Conservation (phyloP, 768 basidiomycete genomes). For the Mycena metata region DNA sequence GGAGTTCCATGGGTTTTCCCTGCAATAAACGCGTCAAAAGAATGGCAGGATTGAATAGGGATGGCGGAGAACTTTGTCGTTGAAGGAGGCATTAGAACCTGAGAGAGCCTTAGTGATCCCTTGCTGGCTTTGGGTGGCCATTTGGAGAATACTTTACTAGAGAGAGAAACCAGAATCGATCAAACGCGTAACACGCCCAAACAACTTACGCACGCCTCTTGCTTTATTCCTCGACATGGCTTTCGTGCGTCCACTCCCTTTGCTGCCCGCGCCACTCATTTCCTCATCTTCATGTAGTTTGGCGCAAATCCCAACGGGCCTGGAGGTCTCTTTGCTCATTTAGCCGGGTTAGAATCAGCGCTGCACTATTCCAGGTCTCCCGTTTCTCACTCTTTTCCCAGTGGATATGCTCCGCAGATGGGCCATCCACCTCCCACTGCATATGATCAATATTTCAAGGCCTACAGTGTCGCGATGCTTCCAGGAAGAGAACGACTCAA, state of each 20-base stretch:
- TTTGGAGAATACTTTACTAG: too few species aligned
- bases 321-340: conserved; percentile 66
- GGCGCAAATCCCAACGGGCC: conserved; percentile 63
- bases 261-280: background rate
- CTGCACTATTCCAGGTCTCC: background rate
- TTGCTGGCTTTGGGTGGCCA: conserved; percentile 54
- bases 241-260: conserved; percentile 52
- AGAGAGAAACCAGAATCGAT: background rate
- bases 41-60: too few species aligned
- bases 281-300: conserved; percentile 47
- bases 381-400: conserved; percentile 63
- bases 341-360: too few species aligned
- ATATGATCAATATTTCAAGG: conserved; percentile 94
- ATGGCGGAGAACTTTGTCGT: too few species aligned
- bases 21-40: conserved; percentile 51
- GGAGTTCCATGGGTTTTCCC: conserved; percentile 99
- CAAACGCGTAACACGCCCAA: conserved; percentile 26
- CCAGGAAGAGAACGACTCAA: conserved; percentile 89
- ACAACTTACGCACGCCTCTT: conserved; percentile 40
- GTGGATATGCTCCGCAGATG: conserved; percentile 60
- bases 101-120: conserved; percentile 59
- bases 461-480: conserved; percentile 96
- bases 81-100: conserved; percentile 83
- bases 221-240: conserved; percentile 50
- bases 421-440: conserved; percentile 74